A percentile compares a stretch with the other conserved stretches of the same genome.
These are phyloP conservation scores for Austroboletus olivaceoglutinosus DNA, from an alignment of 1,284 basidiomycete genomes.

Conservation along the genomic window DNA sequence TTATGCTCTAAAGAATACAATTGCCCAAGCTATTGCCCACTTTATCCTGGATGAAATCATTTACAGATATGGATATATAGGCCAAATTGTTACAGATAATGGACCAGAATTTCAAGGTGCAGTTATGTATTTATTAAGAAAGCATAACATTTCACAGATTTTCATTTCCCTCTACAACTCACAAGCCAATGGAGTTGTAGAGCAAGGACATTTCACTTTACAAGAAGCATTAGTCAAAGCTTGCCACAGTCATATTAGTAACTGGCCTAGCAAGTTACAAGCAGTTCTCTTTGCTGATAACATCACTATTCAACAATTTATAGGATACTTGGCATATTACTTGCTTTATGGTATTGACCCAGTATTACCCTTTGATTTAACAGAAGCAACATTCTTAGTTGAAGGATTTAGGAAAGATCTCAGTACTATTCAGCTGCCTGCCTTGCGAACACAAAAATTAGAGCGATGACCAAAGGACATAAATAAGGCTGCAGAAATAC, in stretches of 20 bases:
- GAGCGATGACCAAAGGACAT: background rate
- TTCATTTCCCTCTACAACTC: background rate
- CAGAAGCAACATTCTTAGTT: background rate
- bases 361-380: background rate
- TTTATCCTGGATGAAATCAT: background rate
- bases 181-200: background rate
- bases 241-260: background rate
- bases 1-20: background rate
- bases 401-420: background rate
- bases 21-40: background rate
- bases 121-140: background rate
- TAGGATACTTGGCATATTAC: background rate
- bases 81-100: background rate
- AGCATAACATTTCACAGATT: background rate
- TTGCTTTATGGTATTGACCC: background rate
- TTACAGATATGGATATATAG: background rate
- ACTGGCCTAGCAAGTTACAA: background rate
- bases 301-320: background rate
- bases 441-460: background rate
- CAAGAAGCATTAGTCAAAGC: background rate
- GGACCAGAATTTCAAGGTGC: background rate
- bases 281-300: background rate
- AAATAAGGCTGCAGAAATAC: background rate
- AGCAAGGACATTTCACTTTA: too few relatives aligned
- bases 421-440: background rate